Conservation (phyloP, 257 asterid genomes). For the Datura wrightii region DNA sequence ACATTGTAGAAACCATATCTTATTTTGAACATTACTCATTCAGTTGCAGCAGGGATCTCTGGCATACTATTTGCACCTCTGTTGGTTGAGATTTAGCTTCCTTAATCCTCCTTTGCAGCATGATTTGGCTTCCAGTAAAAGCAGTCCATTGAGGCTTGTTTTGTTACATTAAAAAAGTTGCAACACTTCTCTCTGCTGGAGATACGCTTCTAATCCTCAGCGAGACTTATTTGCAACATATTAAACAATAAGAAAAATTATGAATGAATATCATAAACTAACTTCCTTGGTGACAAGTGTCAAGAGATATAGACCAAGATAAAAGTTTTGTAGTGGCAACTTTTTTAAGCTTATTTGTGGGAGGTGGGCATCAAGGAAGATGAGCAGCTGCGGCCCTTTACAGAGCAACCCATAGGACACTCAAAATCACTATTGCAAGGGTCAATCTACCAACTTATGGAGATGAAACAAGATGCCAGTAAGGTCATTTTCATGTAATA, state of each 20-base stretch:
- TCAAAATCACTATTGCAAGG: neutral
- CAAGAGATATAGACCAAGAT: neutral
- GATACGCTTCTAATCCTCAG: neutral
- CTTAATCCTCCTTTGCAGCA: no score
- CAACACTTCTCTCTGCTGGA: neutral
- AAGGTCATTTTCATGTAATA: neutral
- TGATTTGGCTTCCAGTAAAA: neutral
- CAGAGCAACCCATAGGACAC: neutral
- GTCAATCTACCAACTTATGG: neutral
- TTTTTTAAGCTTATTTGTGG: neutral
- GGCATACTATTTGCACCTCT: neutral
- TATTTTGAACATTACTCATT: neutral
- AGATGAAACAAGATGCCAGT: neutral
- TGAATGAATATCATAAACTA: neutral
- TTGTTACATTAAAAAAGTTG: neutral
- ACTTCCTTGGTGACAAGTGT: neutral
- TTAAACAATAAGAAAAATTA: neutral
- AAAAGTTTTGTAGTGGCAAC: neutral
- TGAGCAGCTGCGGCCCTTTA: neutral
- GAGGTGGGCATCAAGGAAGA: neutral
- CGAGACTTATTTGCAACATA: neutral
- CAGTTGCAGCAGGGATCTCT: neutral
- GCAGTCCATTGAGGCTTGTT: slow-evolving; percentile 11
- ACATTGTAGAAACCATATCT: slow-evolving; percentile 15
- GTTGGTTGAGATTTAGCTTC: neutral